Percentiles rank a stretch among this genome's conserved stretches.
Evolutionary conservation across 2,329 filamentous ascomycete genomes (phyloP).

Genomic region (Ilyonectria mors-panacis): DNA sequence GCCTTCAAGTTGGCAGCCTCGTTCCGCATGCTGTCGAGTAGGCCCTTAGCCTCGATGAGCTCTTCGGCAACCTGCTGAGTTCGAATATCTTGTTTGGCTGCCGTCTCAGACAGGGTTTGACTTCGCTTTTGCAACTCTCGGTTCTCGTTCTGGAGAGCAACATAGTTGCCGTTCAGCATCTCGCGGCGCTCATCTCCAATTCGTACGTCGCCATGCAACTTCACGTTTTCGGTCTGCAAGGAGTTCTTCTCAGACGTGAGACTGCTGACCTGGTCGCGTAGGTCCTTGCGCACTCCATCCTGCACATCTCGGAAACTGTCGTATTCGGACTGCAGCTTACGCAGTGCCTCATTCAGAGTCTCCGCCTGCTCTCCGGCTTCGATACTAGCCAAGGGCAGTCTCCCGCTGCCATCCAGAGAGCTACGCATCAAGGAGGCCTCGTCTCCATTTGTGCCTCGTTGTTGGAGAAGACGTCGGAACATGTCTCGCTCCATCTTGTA

Average conservation of each 20-base stretch:
- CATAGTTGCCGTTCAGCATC: slow-evolving; percentile 91
- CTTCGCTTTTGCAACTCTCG: slow-evolving; percentile 87
- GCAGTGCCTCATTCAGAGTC: slow-evolving; percentile 81
- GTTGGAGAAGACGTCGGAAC: slow-evolving; percentile 94
- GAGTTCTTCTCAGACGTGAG: slow-evolving; percentile 86
- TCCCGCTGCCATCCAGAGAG: slow-evolving; percentile 72
- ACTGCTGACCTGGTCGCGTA: slow-evolving; percentile 88
- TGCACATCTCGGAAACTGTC: slow-evolving; percentile 92
- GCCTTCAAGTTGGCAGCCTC: slow-evolving; percentile 95
- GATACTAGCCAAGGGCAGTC: slow-evolving; percentile 71
- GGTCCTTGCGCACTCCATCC: slow-evolving; percentile 81
- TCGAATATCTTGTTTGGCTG: slow-evolving; percentile 90
- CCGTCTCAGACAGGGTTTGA: slow-evolving; percentile 82
- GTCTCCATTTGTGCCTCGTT: slow-evolving; percentile 73
- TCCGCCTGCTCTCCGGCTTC: slow-evolving; percentile 71
- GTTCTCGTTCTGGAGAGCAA: slow-evolving; percentile 87
- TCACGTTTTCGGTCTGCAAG: slow-evolving; percentile 86
- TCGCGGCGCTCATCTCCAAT: slow-evolving; percentile 88
- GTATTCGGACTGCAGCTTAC: slow-evolving; percentile 90
- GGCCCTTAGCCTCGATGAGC: slow-evolving; percentile 85
- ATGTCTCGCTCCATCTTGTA: slow-evolving; percentile 97
- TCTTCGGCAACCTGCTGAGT: slow-evolving; percentile 96
- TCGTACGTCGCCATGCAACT: slow-evolving; percentile 83
- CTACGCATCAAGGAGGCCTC: slow-evolving; percentile 79
- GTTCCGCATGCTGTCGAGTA: slow-evolving; percentile 88